Conservation (phyloP, 2,329 filamentous ascomycete genomes). For the Aspergillus amoenus region DNA sequence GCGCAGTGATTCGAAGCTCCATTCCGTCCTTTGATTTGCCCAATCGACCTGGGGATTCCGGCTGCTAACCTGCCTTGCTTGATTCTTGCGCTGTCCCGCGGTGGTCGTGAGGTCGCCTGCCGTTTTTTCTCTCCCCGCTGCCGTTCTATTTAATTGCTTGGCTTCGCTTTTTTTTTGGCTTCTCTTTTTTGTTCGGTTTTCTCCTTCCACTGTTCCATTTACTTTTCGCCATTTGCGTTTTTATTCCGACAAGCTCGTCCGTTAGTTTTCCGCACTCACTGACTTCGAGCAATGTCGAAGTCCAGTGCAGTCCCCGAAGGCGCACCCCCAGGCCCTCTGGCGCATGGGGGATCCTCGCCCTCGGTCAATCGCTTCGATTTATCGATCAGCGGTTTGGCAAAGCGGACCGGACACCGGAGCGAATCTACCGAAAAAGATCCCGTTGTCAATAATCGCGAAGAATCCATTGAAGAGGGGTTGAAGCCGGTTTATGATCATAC, state of each 20-base stretch:
- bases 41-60: neutral
- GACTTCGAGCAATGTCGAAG: conserved; percentile 6
- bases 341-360: conserved; percentile 16
- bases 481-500: conserved; percentile 33
- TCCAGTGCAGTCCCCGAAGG: neutral
- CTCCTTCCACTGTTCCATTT: neutral
- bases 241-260: neutral
- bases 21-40: conserved; percentile 12
- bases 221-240: neutral
- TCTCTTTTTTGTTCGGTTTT: conserved; percentile 7
- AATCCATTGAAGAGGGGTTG: conserved; percentile 24
- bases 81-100: neutral
- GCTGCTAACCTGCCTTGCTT: neutral
- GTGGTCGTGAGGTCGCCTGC: neutral
- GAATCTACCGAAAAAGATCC: conserved; percentile 20
- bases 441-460: conserved; percentile 17
- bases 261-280: neutral
- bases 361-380: conserved; percentile 14
- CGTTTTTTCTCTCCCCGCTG: conserved; percentile 1
- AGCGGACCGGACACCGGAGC: conserved; percentile 8
- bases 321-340: conserved; percentile 16
- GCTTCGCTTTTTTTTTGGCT: neutral
- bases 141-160: neutral
- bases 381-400: conserved; percentile 11
- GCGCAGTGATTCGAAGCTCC: neutral